Base-by-base conservation (phyloP, 78 protist genomes). In the Dictyostelium purpureum region DNA sequence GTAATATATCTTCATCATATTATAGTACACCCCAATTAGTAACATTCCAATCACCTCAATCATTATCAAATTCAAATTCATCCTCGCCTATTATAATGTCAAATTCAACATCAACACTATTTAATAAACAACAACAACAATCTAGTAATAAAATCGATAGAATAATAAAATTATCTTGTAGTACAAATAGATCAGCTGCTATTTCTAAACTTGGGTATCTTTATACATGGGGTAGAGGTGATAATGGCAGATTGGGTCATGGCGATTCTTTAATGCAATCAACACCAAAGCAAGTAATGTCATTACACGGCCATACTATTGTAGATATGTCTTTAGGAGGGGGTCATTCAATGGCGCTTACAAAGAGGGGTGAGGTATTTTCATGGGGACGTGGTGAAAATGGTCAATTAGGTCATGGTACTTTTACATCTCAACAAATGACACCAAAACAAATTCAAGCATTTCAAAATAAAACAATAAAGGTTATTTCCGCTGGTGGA, bases 181-280 rank as follows among this genome's bases (percentile, higher is more conserved):
- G 85, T 26, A 75, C 78, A 0, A 67, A 26, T 33, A 21, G 87
- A 43, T 52, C 93, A 0, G 93, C 87, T 12, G 79, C 33, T 2
- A 35, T 88, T 7, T 59, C 66, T 0, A 56, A n/a, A 5, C 24
- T 11, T 9, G 93, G 93, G 5, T 33, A 19, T 19, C 52, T 88
- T 5, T 88, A 38, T 43, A 88, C 93, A 24, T 88, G 76, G 76
- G 93, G 93, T 28, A 31, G 87, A 52, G 83, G 83, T 37, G 93
- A 88, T 28, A 74, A 76, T 45, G 93, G 93, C 24, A 26, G 93
- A 21, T 33, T 73, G 1, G 93, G 93, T 9, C 81, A 74, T 28
- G 93, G 93, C 14, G 79, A 57, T 9, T 45, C 21, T 10, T 35
- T 33, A 1, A 75, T 51, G 47, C 67, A 51, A 52, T 31, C 47